Base-by-base conservation (phyloP, 2,329 filamentous ascomycete genomes). In the Ascochyta rabiei region DNA sequence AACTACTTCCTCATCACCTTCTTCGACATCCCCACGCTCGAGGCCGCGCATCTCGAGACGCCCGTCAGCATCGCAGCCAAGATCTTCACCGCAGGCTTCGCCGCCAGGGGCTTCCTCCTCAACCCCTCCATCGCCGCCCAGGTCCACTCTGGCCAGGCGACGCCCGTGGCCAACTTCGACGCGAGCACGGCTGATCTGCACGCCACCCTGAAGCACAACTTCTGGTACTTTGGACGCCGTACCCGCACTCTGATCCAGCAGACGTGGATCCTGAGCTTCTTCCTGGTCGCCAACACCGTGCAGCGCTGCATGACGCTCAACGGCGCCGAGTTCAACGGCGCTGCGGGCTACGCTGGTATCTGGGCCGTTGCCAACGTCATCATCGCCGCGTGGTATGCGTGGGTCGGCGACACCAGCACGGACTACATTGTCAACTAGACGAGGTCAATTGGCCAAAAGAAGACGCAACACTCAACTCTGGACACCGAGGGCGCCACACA, bases 41-140 rank as follows among this genome's bases (percentile, higher is more conserved):
- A 85, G 58, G 81, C 83, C 12, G 89, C 87, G 2, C 86, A 93
- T 71, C 78, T 82, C 19, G 84, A 88, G 10, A 84, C 83, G 1
- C 84, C 76, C 6, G 40, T 71, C 19, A 57, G 68, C 7, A 64
- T 81, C 10, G 42, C 86, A 33, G 73, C 83, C 35, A 80, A 83
- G 8, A 80, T 90, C 42, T 75, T 91, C 3, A 86, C 88, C 1
- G 81, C 90, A 16, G 93, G 92, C 2, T 79, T 86, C 57, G 89
- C 90, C 0, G 86, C 88, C 4, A 86, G 86, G 57, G 83, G 84
- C 40, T 93, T 96, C 72, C 85, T 97, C 62, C 96, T 96, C 73
- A 84, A 85, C 34, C 86, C 88, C 2, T 83, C 85, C 19, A 83
- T 85, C 16, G 77, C 82, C 79, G 80, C 80, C 44, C 79, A 81